Conservation (phyloP, 2,329 filamentous ascomycete species). For the Nigrospora osmanthi region DNA sequence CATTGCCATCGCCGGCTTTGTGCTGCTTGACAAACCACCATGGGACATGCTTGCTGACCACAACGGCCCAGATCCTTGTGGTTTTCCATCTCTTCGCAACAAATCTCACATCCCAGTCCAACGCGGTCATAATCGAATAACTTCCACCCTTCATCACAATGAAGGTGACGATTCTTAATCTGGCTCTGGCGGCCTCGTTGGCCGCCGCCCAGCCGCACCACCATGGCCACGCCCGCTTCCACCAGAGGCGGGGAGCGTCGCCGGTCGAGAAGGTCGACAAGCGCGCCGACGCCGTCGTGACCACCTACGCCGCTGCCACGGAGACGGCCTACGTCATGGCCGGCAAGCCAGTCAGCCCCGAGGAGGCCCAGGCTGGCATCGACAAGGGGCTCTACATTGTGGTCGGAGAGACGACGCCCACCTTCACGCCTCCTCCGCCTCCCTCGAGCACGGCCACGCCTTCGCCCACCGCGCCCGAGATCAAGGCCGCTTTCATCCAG, state of each 20-base stretch:
- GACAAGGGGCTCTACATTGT: constrained; percentile 62
- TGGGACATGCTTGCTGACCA: too few relatives aligned
- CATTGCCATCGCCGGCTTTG: too few relatives aligned
- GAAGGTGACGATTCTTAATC: constrained; percentile 38
- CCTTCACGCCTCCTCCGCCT: constrained; percentile 36
- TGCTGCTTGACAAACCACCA: too few relatives aligned
- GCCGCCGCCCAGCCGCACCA: constrained; percentile 50
- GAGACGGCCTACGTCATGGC: constrained; percentile 67
- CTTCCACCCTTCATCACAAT: constrained; percentile 20
- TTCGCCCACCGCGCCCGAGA: constrained; percentile 22
- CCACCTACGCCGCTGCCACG: constrained; percentile 50
- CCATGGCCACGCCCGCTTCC: constrained; percentile 52
- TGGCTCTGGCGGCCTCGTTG: constrained; percentile 44
- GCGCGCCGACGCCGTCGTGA: constrained; percentile 38
- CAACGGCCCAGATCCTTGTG: too few relatives aligned
- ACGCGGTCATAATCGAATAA: too few relatives aligned
- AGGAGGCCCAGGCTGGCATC: constrained; percentile 65
- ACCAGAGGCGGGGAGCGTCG: constrained; percentile 44
- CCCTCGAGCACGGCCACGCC: constrained; percentile 21
- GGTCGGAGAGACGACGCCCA: constrained; percentile 49
- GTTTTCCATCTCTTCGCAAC: too few relatives aligned
- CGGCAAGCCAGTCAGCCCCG: constrained; percentile 49
- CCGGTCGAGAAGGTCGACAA: constrained; percentile 42
- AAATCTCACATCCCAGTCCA: too few relatives aligned
- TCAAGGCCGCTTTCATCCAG: constrained; percentile 21